phyloP scores from a whole-genome alignment of 495 filamentous ascomycete genomes.

The Penicillium longicatenatum region DNA sequence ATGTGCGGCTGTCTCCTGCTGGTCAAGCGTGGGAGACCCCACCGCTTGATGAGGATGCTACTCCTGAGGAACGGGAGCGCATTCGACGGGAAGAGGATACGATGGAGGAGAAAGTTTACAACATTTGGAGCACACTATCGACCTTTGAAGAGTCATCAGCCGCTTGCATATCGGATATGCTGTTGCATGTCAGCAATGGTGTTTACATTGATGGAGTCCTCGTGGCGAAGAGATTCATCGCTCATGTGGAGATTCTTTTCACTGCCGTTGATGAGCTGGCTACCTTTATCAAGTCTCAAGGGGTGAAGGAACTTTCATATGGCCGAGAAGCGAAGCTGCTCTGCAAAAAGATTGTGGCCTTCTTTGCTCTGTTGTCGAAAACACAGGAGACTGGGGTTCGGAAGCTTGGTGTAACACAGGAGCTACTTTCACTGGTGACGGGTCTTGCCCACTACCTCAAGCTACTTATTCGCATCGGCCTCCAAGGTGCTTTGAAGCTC shows the following conservation, averaged over 20 bases:
- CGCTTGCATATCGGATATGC: conserved; percentile 98
- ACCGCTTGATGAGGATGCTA: conserved; percentile 60
- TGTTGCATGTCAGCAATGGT: conserved; percentile 97
- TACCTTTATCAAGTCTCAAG: conserved; percentile 63
- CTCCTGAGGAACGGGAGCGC: conserved; percentile 69
- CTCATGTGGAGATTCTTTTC: conserved; percentile 93
- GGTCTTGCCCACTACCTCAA: conserved; percentile 98
- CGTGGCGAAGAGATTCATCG: conserved; percentile 95
- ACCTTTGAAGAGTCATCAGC: conserved; percentile 97
- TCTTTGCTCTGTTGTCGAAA: conserved; percentile 91
- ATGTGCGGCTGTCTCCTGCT: conserved; percentile 75
- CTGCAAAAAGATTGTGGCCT: conserved; percentile 99
- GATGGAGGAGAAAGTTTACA: conserved; percentile 97
- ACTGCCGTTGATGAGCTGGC: conserved; percentile 85
- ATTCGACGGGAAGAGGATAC: conserved; percentile 85
- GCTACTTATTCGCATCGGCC: conserved; percentile 92
- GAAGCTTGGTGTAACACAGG: conserved; percentile 93
- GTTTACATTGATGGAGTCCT: conserved; percentile 93
- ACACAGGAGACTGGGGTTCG: conserved; percentile 86
- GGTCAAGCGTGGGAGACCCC: conserved; percentile 53
- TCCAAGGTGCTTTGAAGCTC: conserved; percentile 89
- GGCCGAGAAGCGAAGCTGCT: conserved; percentile 94
- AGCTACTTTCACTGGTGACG: conserved; percentile 91
- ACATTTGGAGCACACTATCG: conserved; percentile 96
- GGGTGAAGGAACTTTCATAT: conserved; percentile 84